Conservation (phyloP, 179 eudicot genomes). For the Patellifolia procumbens region DNA sequence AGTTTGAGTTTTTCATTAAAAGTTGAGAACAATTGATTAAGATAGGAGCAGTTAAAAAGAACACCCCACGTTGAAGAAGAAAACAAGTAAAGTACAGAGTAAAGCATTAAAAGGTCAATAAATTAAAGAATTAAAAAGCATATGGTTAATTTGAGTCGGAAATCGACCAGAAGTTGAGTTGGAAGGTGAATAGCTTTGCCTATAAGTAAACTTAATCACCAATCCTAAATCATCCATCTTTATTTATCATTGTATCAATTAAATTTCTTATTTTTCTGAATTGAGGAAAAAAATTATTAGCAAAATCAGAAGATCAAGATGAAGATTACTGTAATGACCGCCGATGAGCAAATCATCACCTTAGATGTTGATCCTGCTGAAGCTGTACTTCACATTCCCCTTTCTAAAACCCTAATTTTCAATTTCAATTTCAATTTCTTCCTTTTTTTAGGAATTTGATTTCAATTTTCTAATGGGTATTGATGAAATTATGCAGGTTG, state of each 20-base stretch:
- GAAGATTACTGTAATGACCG: conserved; percentile 97
- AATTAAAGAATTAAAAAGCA: too few species aligned
- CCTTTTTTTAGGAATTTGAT: neutral
- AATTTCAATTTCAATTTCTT: neutral
- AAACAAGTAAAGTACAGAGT: too few species aligned
- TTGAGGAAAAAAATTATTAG: too few species aligned
- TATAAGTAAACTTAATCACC: too few species aligned
- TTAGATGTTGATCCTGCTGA: conserved; percentile 86
- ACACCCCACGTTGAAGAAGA: too few species aligned
- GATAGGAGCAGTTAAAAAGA: too few species aligned
- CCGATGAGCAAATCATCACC: conserved; percentile 75
- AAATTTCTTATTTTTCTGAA: too few species aligned
- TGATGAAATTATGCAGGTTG: conserved; percentile 50
- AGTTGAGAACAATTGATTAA: too few species aligned
- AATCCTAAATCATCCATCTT: too few species aligned
- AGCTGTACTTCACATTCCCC: conserved; percentile 50
- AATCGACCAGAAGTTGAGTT: neutral
- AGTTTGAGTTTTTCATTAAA: too few species aligned
- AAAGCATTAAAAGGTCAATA: too few species aligned
- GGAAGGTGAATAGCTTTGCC: neutral
- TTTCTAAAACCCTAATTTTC: conserved; percentile 32
- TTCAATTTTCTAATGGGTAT: conserved; percentile 5
- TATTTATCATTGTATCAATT: too few species aligned
- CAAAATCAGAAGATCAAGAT: conserved; percentile 32
- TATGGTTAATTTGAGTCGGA: neutral